Evolutionary conservation across 257 asterid species (phyloP).

Genomic region (Solanum pinnatisectum): DNA sequence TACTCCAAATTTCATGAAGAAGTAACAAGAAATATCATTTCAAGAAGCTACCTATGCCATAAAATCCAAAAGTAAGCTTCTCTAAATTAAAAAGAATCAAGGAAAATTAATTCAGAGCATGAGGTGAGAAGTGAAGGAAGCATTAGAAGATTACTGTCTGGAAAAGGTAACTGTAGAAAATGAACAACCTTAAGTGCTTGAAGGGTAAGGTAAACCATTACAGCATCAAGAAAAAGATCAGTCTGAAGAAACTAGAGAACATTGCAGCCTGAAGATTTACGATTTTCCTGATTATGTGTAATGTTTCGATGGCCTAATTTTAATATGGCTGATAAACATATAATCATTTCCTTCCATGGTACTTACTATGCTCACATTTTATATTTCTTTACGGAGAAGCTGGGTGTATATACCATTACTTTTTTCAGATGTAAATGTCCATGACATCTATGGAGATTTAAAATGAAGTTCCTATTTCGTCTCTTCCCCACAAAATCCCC

Average conservation of each 20-base stretch:
- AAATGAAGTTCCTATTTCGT: not conserved
- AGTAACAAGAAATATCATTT: not conserved
- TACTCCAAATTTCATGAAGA: not conserved
- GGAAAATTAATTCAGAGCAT: not conserved
- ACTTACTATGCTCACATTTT: not conserved
- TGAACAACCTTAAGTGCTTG: not conserved
- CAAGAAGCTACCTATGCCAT: not conserved
- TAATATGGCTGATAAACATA: not conserved
- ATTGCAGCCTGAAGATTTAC: not conserved
- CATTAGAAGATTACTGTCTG: not conserved
- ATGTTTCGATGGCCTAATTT: not conserved
- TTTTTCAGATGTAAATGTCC: not conserved
- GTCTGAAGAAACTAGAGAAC: not conserved
- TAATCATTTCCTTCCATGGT: not conserved
- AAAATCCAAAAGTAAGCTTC: not conserved
- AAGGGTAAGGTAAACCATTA: not conserved
- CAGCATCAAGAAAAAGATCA: not conserved
- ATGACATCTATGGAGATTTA: not conserved
- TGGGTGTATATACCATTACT: not conserved
- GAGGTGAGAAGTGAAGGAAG: not conserved
- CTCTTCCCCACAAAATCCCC: not conserved
- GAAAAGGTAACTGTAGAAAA: not conserved
- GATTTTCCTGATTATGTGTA: not conserved
- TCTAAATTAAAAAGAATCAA: not conserved
- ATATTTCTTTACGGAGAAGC: not conserved